Evolutionary conservation across 2,329 filamentous ascomycete genomes (phyloP).

Genomic region (Juglanconis juglandina): DNA sequence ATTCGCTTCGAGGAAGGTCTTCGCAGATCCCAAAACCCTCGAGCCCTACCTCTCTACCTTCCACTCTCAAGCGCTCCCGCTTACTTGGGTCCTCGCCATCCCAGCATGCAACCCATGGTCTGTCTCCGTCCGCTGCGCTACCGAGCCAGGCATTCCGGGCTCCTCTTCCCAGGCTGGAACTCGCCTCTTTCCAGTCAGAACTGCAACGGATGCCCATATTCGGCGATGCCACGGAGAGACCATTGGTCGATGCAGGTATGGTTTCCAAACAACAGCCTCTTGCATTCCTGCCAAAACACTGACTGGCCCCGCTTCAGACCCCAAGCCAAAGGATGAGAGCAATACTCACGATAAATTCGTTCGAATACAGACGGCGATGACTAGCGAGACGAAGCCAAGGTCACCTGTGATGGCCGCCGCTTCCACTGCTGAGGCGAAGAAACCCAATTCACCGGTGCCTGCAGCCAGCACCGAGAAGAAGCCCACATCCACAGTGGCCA

Average conservation of each 20-base stretch:
- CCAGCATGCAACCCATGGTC: neutral
- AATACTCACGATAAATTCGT: neutral
- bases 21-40: conserved; percentile 14
- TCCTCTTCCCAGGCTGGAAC: conserved; percentile 9
- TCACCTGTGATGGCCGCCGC: neutral
- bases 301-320: neutral
- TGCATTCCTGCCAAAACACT: neutral
- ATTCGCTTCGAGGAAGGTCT: conserved; percentile 7
- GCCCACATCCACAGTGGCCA: neutral
- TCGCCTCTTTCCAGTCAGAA: conserved; percentile 10
- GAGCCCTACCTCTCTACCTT: neutral
- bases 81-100: neutral
- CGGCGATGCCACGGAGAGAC: neutral
- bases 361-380: neutral
- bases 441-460: neutral
- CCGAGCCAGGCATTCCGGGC: neutral
- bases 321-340: neutral
- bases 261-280: neutral
- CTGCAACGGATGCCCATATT: conserved; percentile 1
- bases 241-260: neutral
- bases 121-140: neutral
- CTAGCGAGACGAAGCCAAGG: neutral
- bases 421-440: neutral
- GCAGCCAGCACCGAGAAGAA: neutral
- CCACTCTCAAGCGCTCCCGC: conserved; percentile 2